These are phyloP conservation scores for Fraxinus floribunda DNA, from an alignment of 305 asterid species.

Conservation along the genomic window DNA sequence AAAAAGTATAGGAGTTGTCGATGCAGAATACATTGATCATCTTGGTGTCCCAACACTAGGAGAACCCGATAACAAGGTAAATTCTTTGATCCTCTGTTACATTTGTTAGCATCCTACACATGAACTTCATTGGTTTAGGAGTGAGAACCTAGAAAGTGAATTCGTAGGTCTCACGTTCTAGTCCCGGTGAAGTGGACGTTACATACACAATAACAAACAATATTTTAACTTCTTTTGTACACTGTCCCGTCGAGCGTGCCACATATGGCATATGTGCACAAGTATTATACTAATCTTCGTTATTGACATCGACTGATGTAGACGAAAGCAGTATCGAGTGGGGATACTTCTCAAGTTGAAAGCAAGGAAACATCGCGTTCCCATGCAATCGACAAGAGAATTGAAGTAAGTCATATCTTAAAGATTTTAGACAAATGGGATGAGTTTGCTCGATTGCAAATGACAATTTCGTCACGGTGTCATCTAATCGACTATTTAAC, in stretches of 20 bases:
- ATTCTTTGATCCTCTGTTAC: not conserved
- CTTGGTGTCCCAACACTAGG: slow-evolving; percentile 85
- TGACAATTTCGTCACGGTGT: not conserved
- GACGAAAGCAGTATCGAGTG: not conserved
- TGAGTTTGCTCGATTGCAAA: too few relatives aligned
- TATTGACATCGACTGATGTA: not conserved
- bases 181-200: not conserved
- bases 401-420: slow-evolving; percentile 49
- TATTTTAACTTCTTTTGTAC: not conserved
- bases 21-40: slow-evolving; percentile 77
- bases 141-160: not conserved
- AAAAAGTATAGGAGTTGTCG: slow-evolving; percentile 70
- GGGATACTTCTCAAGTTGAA: not conserved
- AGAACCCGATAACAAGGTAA: slow-evolving; percentile 54
- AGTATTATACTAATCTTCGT: not conserved
- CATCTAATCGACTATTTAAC: not conserved
- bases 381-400: slow-evolving; percentile 41
- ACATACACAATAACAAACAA: not conserved
- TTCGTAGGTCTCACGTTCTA: not conserved
- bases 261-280: not conserved
- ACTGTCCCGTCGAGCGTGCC: not conserved
- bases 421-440: not conserved
- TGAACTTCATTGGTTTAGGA: not conserved
- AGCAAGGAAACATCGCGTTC: not conserved
- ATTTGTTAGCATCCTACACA: too few relatives aligned